Percentiles rank a stretch among this genome's conserved stretches.
phyloP scores from a whole-genome alignment of 768 basidiomycete genomes.

The Lactarius quietus region DNA sequence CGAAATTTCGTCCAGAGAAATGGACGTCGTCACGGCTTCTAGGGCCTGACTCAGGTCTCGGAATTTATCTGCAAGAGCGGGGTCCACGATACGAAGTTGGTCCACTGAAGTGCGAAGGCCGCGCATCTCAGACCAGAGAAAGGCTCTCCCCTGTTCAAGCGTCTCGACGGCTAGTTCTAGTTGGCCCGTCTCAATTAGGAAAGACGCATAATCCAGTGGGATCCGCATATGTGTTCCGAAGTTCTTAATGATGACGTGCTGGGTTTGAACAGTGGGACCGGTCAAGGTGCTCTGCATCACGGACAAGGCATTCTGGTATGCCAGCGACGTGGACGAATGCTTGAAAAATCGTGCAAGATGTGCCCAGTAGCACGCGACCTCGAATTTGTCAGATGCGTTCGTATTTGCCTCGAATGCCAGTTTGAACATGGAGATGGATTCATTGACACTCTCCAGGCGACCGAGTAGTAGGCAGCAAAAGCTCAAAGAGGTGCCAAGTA shows the following conservation, averaged over 20 bases:
- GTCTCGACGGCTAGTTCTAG: conserved; percentile 12
- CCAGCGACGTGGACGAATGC: not conserved
- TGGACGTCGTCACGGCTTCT: not conserved
- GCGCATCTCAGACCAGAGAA: conserved; percentile 20
- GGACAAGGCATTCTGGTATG: conserved; percentile 3
- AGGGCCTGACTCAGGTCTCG: not conserved
- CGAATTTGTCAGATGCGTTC: not conserved
- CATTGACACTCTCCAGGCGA: not conserved
- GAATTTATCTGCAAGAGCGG: conserved; percentile 14
- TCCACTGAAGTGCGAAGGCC: conserved; percentile 17
- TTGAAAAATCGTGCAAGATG: not conserved
- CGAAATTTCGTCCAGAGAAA: not conserved
- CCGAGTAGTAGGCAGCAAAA: not conserved
- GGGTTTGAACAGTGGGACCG: conserved; percentile 4
- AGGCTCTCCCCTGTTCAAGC: conserved; percentile 22
- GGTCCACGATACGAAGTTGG: conserved; percentile 2
- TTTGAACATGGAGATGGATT: not conserved
- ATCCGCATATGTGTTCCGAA: not conserved
- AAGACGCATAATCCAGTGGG: conserved; percentile 3
- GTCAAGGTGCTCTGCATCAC: not conserved
- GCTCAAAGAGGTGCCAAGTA: not conserved
- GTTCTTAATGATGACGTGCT: conserved; percentile 2
- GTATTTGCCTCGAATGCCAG: not conserved
- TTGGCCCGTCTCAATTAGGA: not conserved
- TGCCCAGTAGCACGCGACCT: not conserved